phyloP scores from a whole-genome alignment of 1,284 basidiomycete species.

The Irpex rosettiformis region DNA sequence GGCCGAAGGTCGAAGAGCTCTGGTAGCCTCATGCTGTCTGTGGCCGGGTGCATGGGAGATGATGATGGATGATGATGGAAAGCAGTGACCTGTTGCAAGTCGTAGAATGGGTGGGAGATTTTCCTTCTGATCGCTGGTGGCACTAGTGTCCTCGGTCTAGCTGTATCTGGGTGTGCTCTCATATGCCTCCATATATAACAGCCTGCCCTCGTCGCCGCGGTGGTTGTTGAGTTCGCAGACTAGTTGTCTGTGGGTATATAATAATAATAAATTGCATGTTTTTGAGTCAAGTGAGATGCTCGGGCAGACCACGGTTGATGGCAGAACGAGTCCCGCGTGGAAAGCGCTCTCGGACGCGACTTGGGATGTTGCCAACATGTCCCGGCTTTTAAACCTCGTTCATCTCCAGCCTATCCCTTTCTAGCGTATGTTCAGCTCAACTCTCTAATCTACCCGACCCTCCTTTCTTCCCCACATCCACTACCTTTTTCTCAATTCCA shows the following conservation, averaged over 20 bases:
- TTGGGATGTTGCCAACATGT: conserved; percentile 1
- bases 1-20: background rate
- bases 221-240: background rate
- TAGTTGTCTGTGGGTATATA: background rate
- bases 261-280: background rate
- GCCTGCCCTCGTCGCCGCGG: background rate
- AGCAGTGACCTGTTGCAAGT: background rate
- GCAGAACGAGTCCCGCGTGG: background rate
- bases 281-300: background rate
- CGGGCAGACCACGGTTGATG: background rate
- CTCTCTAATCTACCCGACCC: conserved; percentile 10
- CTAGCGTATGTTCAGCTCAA: conserved; percentile 15
- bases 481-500: conserved; percentile 1
- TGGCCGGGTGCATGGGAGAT: background rate
- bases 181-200: background rate
- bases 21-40: background rate
- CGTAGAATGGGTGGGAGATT: background rate
- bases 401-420: conserved; percentile 8
- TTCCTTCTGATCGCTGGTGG: background rate
- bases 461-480: conserved; percentile 8
- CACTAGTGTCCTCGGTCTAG: background rate
- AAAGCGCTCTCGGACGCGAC: background rate
- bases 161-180: background rate
- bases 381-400: conserved; percentile 3
- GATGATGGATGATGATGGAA: background rate